Evolutionary conservation across 306 rosid genomes (phyloP), one percentile per base, ranked within the genome.

Genomic region (Cucurbita moschata): DNA sequence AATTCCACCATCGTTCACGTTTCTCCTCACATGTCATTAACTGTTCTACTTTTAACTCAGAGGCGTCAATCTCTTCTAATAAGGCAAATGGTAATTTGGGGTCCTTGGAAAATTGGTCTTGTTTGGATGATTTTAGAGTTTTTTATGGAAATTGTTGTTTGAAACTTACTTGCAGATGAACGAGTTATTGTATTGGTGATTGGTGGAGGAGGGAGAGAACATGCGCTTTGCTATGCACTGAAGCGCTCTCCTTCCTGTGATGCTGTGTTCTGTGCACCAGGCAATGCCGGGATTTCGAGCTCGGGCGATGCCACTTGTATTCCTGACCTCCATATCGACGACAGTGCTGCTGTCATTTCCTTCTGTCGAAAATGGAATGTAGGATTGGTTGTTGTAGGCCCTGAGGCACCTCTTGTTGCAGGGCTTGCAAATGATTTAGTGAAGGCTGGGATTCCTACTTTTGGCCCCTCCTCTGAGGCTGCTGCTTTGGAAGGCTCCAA

Each of bases 401-500:
- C 99, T 0, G 99, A 94, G 92, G 96, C 91, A 21, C 96, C 96
- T 61, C 96, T 94, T 66, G 96, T 91, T 80, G 75, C 95, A 7
- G 97, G 99, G 50, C 86, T 94, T 57, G 83, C 85, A 35, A 94
- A 94, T 75, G 84, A 89, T 68, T 82, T 94, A 69, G 80, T 74
- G 67, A 67, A 82, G 83, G 92, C 82, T 72, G 97, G 90, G 77
- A 89, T 91, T 76, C 91, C 89, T 65, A 76, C 99, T 43, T 94
- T 94, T 83, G 97, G 99, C 52, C 99, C 99, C 11, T 91, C 99
- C 47, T 90, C 97, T 5, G 96, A 94, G 88, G 96, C 97, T 64
- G 91, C 97, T 85, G 96, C 97, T 61, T 86, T 94, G 81, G 99
- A 91, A 83, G 99, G 99, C 72, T 94, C 99, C 46, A 94, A 94